phyloP scores from a whole-genome alignment of 2,329 filamentous ascomycete species.

The Sclerotiophoma versabilis region DNA sequence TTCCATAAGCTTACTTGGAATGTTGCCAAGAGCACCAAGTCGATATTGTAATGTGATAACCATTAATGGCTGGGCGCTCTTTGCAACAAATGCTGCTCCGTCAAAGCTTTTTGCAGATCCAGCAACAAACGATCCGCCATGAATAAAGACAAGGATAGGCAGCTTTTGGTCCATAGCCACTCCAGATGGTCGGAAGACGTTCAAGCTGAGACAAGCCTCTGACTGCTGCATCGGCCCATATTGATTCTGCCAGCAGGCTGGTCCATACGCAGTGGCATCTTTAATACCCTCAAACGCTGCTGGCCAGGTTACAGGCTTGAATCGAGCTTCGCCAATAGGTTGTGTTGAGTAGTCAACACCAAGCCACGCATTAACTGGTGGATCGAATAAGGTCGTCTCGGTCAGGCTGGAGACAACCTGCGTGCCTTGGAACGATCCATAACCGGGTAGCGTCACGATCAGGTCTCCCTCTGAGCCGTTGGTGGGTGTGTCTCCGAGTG shows the following conservation, averaged over 20 bases:
- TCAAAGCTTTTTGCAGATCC: constrained; percentile 44
- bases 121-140: constrained; percentile 41
- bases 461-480: constrained; percentile 24
- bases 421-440: constrained; percentile 53
- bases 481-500: constrained; percentile 5
- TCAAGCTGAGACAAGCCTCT: constrained; percentile 47
- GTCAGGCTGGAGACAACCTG: constrained; percentile 47
- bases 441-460: constrained; percentile 47
- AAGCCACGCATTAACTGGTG: constrained; percentile 57
- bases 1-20: constrained; percentile 45
- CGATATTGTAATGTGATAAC: constrained; percentile 47
- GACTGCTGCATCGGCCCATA: constrained; percentile 38
- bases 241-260: constrained; percentile 54
- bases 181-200: constrained; percentile 40
- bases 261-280: constrained; percentile 51
- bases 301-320: constrained; percentile 53
- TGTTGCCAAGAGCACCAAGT: constrained; percentile 42
- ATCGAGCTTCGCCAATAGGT: constrained; percentile 51
- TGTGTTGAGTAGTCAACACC: constrained; percentile 58
- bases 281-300: constrained; percentile 51
- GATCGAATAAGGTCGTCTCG: constrained; percentile 41
- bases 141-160: constrained; percentile 42
- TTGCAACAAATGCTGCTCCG: constrained; percentile 43
- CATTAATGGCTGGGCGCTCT: constrained; percentile 40
- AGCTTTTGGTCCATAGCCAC: constrained; percentile 37